A percentile compares a stretch with the other conserved stretches of the same genome.
phyloP scores from a whole-genome alignment of 148 eudicot genomes.

The Chenopodium formosanum region DNA sequence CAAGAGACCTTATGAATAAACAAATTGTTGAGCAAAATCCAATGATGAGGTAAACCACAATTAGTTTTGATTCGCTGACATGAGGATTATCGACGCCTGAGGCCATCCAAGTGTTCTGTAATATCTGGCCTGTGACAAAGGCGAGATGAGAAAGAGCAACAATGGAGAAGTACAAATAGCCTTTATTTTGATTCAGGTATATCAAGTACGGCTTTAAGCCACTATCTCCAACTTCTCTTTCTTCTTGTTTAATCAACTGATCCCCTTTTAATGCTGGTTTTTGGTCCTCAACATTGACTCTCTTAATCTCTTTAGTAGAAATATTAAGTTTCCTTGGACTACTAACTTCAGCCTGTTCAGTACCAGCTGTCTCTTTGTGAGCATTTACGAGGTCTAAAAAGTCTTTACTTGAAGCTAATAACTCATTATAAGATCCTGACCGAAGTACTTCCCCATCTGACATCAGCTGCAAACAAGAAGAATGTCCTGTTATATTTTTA shows the following conservation, averaged over 20 bases:
- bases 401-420: slow-evolving; percentile 58
- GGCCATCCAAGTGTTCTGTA: slow-evolving; percentile 89
- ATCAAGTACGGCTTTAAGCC: slow-evolving; percentile 66
- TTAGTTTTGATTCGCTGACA: slow-evolving; percentile 50
- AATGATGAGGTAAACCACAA: slow-evolving; percentile 58
- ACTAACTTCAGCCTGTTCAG: slow-evolving; percentile 46
- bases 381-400: slow-evolving; percentile 72
- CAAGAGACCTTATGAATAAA: slow-evolving; percentile 51
- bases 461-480: slow-evolving; percentile 57
- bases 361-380: slow-evolving; percentile 86
- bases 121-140: slow-evolving; percentile 57
- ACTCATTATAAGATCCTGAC: slow-evolving; percentile 58
- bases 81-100: slow-evolving; percentile 63
- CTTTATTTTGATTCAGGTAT: slow-evolving; percentile 67
- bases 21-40: slow-evolving; percentile 46
- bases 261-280: slow-evolving; percentile 32
- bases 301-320: slow-evolving; percentile 40
- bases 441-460: slow-evolving; percentile 71
- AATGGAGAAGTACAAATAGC: slow-evolving; percentile 45
- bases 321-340: slow-evolving; percentile 21
- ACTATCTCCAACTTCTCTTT: slow-evolving; percentile 67
- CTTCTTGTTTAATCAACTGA: slow-evolving; percentile 84
- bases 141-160: slow-evolving; percentile 44
- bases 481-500: not conserved
- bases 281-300: slow-evolving; percentile 24